These are phyloP conservation scores for Suillus variegatus DNA, from an alignment of 768 basidiomycete species.

Conservation along the genomic window DNA sequence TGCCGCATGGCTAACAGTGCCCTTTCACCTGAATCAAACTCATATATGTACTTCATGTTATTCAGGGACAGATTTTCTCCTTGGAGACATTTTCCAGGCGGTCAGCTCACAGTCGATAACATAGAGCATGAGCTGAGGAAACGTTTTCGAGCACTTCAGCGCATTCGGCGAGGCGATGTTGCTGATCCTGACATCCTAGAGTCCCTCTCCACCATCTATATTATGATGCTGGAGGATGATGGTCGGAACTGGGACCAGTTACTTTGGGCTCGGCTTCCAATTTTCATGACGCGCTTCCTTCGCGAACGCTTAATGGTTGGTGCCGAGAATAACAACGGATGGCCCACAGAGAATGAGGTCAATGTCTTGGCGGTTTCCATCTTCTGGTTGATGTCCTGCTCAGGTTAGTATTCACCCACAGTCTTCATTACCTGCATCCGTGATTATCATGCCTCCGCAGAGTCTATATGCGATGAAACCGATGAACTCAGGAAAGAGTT, in stretches of 20 bases:
- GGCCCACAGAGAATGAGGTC: constrained; percentile 48
- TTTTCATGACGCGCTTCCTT: constrained; percentile 43
- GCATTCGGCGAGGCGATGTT: constrained; percentile 41
- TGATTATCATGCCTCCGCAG: constrained; percentile 22
- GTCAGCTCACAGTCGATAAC: constrained; percentile 27
- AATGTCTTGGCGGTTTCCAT: constrained; percentile 49
- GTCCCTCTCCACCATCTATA: constrained; percentile 52
- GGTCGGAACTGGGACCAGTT: constrained; percentile 51
- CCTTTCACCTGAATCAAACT: constrained; percentile 25
- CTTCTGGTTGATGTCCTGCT: constrained; percentile 46
- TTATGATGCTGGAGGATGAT: constrained; percentile 61
- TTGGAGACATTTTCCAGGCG: constrained; percentile 36
- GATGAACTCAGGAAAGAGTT: constrained; percentile 33
- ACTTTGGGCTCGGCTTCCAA: constrained; percentile 41
- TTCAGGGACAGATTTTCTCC: constrained; percentile 52
- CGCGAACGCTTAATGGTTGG: constrained; percentile 40
- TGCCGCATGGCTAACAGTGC: constrained; percentile 34
- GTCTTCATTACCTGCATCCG: neutral
- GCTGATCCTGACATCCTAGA: constrained; percentile 40
- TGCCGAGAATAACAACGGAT: constrained; percentile 41
- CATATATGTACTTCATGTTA: constrained; percentile 38
- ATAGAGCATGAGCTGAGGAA: constrained; percentile 47
- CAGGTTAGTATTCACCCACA: constrained; percentile 28
- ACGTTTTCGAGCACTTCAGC: constrained; percentile 45
- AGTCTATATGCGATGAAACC: constrained; percentile 36